phyloP scores from a whole-genome alignment of 768 basidiomycete species.

The Chalciporus chontae region DNA sequence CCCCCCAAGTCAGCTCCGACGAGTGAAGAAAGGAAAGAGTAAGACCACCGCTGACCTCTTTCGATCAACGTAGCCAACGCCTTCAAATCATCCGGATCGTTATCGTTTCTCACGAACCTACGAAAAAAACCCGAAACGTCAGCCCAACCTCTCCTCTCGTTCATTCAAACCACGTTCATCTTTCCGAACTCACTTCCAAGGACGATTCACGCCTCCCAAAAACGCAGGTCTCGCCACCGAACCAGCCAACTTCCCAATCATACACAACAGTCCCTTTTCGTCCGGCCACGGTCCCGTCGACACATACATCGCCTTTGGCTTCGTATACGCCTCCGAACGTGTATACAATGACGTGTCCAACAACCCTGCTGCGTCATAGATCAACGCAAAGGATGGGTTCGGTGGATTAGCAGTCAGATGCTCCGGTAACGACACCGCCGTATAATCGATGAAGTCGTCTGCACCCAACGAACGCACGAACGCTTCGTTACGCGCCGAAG shows the following conservation, averaged over 20 bases:
- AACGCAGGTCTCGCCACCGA: slow-evolving; percentile 36
- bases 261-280: slow-evolving; percentile 16
- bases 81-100: slow-evolving; percentile 36
- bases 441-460: slow-evolving; percentile 72
- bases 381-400: slow-evolving; percentile 48
- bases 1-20: not conserved
- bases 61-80: slow-evolving; percentile 36
- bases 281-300: slow-evolving; percentile 48
- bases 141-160: no score
- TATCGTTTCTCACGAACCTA: slow-evolving; percentile 31
- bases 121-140: not conserved
- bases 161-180: no score
- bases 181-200: slow-evolving; percentile 36
- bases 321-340: slow-evolving; percentile 49
- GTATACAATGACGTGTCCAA: slow-evolving; percentile 48
- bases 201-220: slow-evolving; percentile 50
- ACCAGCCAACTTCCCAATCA: not conserved
- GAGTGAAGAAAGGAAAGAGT: no score
- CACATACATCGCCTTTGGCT: slow-evolving; percentile 42
- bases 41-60: no score
- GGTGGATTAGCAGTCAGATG: slow-evolving; percentile 45
- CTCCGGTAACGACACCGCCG: slow-evolving; percentile 44
- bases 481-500: slow-evolving; percentile 56
- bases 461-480: slow-evolving; percentile 60
- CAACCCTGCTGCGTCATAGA: slow-evolving; percentile 58